Conservation (phyloP, 108 stramenopile species). For the Parietichytrium sp. region DNA sequence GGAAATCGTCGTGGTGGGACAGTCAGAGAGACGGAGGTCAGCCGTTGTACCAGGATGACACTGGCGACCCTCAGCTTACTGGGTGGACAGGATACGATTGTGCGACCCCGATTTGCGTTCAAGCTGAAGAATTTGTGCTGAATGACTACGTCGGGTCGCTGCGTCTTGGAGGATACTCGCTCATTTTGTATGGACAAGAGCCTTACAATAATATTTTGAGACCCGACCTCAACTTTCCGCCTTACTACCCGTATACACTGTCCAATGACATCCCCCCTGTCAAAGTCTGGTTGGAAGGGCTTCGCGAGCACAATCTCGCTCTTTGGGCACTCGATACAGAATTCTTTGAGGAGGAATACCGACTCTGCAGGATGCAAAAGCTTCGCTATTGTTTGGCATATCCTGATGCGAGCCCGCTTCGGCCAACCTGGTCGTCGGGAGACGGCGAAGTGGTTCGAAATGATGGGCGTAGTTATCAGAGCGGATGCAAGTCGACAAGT, state of each 20-base stretch:
- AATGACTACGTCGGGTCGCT: constrained; percentile 52
- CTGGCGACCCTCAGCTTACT: constrained; percentile 74
- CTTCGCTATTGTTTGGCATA: background rate
- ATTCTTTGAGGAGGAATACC: constrained; percentile 3
- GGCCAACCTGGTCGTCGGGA: background rate
- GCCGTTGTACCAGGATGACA: constrained; percentile 69
- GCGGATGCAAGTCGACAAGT: background rate
- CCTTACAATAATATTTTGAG: background rate
- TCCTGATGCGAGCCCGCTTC: background rate
- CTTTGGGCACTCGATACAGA: background rate
- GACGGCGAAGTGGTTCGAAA: constrained; percentile 33
- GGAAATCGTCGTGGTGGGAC: constrained; percentile 67
- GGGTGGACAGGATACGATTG: constrained; percentile 86
- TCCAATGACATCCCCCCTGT: background rate
- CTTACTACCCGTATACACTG: background rate
- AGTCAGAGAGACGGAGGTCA: constrained; percentile 61
- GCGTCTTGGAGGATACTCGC: constrained; percentile 37
- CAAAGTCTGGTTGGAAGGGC: background rate
- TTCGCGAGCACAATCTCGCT: constrained; percentile 1
- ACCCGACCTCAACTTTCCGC: background rate
- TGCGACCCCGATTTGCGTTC: constrained; percentile 75
- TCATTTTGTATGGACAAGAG: background rate
- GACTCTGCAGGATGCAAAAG: constrained; percentile 7
- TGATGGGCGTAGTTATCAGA: constrained; percentile 23
- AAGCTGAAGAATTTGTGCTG: constrained; percentile 66